phyloP scores from a whole-genome alignment of 805 yeast species.

The Cyberlindnera maclurae region DNA sequence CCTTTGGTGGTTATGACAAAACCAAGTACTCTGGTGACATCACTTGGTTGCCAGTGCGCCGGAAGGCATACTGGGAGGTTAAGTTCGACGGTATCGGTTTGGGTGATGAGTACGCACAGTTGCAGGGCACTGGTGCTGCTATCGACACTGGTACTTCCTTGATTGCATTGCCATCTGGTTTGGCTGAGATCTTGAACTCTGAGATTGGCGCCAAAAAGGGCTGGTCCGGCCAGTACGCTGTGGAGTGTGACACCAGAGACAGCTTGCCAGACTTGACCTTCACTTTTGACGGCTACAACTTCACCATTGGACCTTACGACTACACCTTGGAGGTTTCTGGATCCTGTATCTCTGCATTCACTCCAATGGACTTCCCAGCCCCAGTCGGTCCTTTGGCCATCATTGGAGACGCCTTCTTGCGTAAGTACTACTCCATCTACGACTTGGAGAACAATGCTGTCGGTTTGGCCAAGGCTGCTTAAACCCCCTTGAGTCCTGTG shows the following conservation, averaged over 20 bases:
- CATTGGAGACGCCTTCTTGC: conserved; percentile 94
- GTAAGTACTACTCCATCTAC: conserved; percentile 90
- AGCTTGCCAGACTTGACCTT: conserved; percentile 87
- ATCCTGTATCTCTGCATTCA: conserved; percentile 91
- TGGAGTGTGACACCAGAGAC: conserved; percentile 85
- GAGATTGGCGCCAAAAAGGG: conserved; percentile 96
- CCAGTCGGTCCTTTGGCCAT: conserved; percentile 96
- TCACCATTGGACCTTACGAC: conserved; percentile 83
- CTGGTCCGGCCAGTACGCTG: conserved; percentile 95
- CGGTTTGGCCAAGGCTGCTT: conserved; percentile 74
- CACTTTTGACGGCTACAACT: conserved; percentile 84
- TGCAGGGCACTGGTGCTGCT: conserved; percentile 87
- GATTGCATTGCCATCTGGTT: conserved; percentile 87
- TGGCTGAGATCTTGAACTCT: conserved; percentile 91
- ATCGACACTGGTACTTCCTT: conserved; percentile 98
- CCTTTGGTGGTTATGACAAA: conserved; percentile 91
- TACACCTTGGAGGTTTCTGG: conserved; percentile 94
- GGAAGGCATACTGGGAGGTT: conserved; percentile 99
- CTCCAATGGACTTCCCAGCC: conserved; percentile 95
- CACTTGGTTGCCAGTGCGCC: conserved; percentile 95
- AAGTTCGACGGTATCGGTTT: conserved; percentile 83
- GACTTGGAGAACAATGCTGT: conserved; percentile 88
- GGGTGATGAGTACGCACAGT: conserved; percentile 85
- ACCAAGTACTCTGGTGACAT: conserved; percentile 73
- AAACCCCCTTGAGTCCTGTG: neutral